phyloP scores from a whole-genome alignment of 2,329 filamentous ascomycete species.

The Fusarium sp. region DNA sequence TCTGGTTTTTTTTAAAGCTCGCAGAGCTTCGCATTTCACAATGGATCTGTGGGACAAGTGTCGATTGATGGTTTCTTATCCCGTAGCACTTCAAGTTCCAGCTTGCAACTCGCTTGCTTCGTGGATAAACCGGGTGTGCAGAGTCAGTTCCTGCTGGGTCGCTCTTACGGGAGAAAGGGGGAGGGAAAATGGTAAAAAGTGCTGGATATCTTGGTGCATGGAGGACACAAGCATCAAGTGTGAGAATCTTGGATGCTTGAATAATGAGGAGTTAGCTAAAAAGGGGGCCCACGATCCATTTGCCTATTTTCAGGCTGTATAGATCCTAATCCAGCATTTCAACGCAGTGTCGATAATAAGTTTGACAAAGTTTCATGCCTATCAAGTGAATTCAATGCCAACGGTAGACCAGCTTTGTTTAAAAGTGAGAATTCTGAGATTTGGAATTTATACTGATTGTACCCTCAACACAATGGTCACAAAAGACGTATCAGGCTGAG shows the following conservation, averaged over 20 bases:
- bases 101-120: constrained; percentile 16
- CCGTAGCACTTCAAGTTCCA: constrained; percentile 21
- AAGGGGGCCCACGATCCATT: neutral
- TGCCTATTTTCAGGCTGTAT: constrained; percentile 5
- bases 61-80: neutral
- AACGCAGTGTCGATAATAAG: neutral
- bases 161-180: neutral
- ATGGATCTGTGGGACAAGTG: neutral
- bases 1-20: neutral
- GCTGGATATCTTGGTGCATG: neutral
- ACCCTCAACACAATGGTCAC: neutral
- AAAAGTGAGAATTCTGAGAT: neutral
- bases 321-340: constrained; percentile 21
- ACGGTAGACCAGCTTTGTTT: neutral
- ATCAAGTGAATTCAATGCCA: neutral
- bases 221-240: neutral
- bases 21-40: constrained; percentile 10
- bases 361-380: neutral
- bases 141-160: neutral
- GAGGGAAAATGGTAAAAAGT: neutral
- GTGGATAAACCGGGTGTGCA: neutral
- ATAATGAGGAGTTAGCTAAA: neutral
- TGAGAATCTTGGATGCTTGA: neutral
- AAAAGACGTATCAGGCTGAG: no score
- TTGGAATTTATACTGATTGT: no score